Conservation (phyloP, 768 basidiomycete species). For the Suillus paluster region DNA sequence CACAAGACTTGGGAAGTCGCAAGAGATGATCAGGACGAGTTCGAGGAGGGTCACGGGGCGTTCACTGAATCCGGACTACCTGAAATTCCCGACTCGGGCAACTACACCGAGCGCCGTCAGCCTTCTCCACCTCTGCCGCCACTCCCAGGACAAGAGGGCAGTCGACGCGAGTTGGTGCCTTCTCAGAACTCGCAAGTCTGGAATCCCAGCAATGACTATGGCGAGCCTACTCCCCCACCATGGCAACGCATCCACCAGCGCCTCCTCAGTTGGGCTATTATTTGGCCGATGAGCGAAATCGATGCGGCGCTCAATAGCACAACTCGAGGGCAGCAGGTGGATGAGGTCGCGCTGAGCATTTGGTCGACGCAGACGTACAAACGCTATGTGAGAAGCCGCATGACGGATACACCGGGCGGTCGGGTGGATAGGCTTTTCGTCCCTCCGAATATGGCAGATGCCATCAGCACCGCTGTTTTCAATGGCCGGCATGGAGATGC, state of each 20-base stretch:
- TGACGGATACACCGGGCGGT: constrained; percentile 80
- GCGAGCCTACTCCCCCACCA: constrained; percentile 57
- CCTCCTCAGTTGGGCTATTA: constrained; percentile 83
- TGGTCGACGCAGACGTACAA: constrained; percentile 93
- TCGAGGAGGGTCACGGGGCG: constrained; percentile 53
- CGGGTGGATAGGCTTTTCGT: constrained; percentile 85
- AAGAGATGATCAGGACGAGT: constrained; percentile 59
- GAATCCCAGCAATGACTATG: constrained; percentile 47
- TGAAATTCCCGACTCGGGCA: constrained; percentile 75
- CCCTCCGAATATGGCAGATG: constrained; percentile 92
- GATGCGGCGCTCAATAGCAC: constrained; percentile 83
- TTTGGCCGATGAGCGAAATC: constrained; percentile 82
- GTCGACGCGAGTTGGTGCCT: constrained; percentile 48
- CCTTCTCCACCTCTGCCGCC: constrained; percentile 49
- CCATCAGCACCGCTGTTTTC: constrained; percentile 87
- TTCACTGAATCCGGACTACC: constrained; percentile 68
- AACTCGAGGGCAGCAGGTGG: constrained; percentile 83
- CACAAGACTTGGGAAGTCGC: constrained; percentile 86
- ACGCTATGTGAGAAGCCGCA: constrained; percentile 80
- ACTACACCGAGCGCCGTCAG: constrained; percentile 49
- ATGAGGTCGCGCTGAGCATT: constrained; percentile 87
- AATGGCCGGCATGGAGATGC: constrained; percentile 88
- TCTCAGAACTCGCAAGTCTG: constrained; percentile 48
- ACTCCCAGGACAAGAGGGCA: constrained; percentile 37
- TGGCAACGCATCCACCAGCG: constrained; percentile 89